Conservation (phyloP, 768 basidiomycete species). For the Arthromyces matolae region DNA sequence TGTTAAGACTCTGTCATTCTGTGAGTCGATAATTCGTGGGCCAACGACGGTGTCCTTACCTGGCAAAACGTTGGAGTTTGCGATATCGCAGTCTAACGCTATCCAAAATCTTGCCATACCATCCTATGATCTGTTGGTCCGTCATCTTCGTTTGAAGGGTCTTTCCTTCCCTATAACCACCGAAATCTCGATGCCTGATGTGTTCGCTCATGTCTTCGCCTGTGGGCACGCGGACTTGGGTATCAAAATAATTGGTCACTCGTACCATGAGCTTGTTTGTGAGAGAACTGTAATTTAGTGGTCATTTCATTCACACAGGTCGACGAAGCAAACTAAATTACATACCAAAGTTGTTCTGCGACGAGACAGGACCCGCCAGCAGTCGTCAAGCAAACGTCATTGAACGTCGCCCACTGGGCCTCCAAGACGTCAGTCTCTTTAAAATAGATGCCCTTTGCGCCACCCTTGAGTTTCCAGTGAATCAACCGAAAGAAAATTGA, state of each 20-base stretch:
- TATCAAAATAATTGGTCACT: constrained; percentile 91
- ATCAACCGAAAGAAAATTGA: constrained; percentile 90
- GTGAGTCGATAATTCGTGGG: constrained; percentile 2
- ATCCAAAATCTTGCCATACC: constrained; percentile 93
- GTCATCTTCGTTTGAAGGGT: constrained; percentile 56
- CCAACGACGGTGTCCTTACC: constrained; percentile 40
- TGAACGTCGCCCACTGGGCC: constrained; percentile 92
- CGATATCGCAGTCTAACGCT: constrained; percentile 88
- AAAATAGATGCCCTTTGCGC: constrained; percentile 88
- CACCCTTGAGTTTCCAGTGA: constrained; percentile 94
- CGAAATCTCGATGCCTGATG: constrained; percentile 17
- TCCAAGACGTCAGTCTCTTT: constrained; percentile 98
- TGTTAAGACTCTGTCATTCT: constrained; percentile 51
- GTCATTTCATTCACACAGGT: too few relatives aligned
- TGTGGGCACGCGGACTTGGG: constrained; percentile 78
- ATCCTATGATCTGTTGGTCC: constrained; percentile 75
- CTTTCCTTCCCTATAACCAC: constrained; percentile 21
- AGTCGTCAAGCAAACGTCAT: constrained; percentile 85
- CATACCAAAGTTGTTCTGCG: constrained; percentile 93
- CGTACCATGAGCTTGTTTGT: constrained; percentile 92
- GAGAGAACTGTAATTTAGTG: constrained; percentile 80
- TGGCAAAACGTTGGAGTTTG: constrained; percentile 89
- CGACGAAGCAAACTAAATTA: constrained; percentile 7
- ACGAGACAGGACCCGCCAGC: constrained; percentile 86
- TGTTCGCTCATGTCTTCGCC: constrained; percentile 34